Evolutionary conservation across 1,139 yeast species (phyloP).

Genomic region (Lodderomyces theae): DNA sequence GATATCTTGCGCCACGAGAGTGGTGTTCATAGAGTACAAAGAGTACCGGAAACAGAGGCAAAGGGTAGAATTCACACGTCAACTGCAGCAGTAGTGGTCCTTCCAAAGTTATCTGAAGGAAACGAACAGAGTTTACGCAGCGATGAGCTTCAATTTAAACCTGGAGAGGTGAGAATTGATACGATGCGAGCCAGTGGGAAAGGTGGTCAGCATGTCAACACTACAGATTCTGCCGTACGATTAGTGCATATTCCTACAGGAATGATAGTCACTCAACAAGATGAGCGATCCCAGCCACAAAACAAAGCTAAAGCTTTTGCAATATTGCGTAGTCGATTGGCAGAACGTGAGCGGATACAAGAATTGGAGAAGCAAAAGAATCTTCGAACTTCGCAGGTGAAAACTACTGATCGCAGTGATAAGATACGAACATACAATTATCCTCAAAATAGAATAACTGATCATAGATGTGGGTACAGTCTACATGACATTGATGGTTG

Average conservation of each 20-base stretch:
- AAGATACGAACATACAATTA: constrained; percentile 91
- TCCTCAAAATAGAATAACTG: constrained; percentile 90
- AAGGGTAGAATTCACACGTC: constrained; percentile 96
- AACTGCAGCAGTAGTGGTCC: constrained; percentile 90
- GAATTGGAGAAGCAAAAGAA: constrained; percentile 63
- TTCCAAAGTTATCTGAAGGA: constrained; percentile 72
- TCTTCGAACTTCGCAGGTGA: constrained; percentile 77
- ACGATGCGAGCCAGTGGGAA: constrained; percentile 97
- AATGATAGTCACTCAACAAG: constrained; percentile 85
- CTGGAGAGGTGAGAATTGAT: constrained; percentile 88
- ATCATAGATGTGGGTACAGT: constrained; percentile 83
- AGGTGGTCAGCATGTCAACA: constrained; percentile 98
- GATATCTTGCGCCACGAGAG: constrained; percentile 77
- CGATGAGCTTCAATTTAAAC: constrained; percentile 76
- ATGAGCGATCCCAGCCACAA: constrained; percentile 90
- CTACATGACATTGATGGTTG: constrained; percentile 79
- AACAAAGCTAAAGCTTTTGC: constrained; percentile 94
- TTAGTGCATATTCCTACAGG: constrained; percentile 92
- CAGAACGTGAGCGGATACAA: constrained; percentile 71
- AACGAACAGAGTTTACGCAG: constrained; percentile 51
- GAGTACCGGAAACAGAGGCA: constrained; percentile 89
- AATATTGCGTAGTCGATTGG: constrained; percentile 76
- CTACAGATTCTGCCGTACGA: constrained; percentile 96
- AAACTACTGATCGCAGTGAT: constrained; percentile 87
- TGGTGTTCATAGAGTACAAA: constrained; percentile 94